Conservation (phyloP, 768 basidiomycete species). For the Coprinopsis cinerea region DNA sequence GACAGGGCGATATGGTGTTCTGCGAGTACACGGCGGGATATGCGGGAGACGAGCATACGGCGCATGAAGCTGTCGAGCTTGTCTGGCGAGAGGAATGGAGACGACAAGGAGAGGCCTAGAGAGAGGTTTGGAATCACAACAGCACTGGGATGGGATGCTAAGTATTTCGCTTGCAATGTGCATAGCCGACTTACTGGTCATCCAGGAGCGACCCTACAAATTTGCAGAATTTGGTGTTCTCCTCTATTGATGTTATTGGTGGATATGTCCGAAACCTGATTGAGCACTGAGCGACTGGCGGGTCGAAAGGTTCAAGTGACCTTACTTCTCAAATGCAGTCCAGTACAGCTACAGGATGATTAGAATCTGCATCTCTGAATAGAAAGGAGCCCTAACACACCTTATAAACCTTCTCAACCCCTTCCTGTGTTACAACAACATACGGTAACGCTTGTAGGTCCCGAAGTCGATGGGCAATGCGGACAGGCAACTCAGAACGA, state of each 20-base stretch:
- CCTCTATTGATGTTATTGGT: conserved; percentile 59
- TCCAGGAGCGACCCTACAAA: conserved; percentile 61
- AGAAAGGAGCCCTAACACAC: conserved; percentile 45
- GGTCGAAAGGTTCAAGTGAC: neutral
- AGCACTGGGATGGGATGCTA: conserved; percentile 42
- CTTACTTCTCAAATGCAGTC: conserved; percentile 78
- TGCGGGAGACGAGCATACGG: conserved; percentile 86
- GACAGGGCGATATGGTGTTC: conserved; percentile 88
- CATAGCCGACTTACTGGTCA: conserved; percentile 72
- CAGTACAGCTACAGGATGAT: conserved; percentile 65
- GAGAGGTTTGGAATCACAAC: conserved; percentile 77
- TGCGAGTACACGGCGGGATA: conserved; percentile 82
- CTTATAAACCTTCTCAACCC: conserved; percentile 78
- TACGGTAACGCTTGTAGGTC: conserved; percentile 86
- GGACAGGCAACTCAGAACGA: conserved; percentile 80
- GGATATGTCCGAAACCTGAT: conserved; percentile 69
- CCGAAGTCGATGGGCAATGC: conserved; percentile 81
- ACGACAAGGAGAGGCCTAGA: conserved; percentile 80
- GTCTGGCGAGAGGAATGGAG: conserved; percentile 72
- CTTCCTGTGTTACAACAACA: conserved; percentile 81
- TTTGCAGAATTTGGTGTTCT: conserved; percentile 75
- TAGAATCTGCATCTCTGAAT: conserved; percentile 7
- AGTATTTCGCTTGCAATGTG: too few relatives aligned
- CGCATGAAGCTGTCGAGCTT: conserved; percentile 83
- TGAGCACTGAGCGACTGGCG: conserved; percentile 2